Evolutionary conservation across 139 green algal genomes (phyloP).

Genomic region (Gonium pectorale): DNA sequence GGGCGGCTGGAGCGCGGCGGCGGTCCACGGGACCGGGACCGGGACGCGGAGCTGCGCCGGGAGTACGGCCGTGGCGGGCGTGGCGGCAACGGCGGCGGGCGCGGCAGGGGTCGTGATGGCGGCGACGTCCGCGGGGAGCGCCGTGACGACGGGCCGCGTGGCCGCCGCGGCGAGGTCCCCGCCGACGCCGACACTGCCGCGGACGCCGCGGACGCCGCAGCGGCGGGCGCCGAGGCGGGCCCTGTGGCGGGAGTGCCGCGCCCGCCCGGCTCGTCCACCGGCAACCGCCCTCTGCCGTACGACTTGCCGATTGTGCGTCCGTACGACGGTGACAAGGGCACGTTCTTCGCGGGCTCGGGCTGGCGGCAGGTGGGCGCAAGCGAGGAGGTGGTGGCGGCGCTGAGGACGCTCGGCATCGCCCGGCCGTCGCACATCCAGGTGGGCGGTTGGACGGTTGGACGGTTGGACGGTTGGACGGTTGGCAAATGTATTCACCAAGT

Average conservation of each 20-base stretch:
- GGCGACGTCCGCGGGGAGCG: background rate
- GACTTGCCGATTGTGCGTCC: constrained; percentile 31
- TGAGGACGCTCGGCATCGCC: constrained; percentile 69
- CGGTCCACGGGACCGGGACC: too few species aligned
- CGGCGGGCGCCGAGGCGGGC: too few species aligned
- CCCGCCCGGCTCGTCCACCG: background rate
- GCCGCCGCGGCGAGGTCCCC: background rate
- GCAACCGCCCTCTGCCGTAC: constrained; percentile 30
- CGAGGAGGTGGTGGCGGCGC: constrained; percentile 62
- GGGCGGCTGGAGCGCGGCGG: too few species aligned
- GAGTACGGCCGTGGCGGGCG: background rate
- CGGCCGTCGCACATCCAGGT: constrained; percentile 85
- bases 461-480: too few species aligned
- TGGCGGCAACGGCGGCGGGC: background rate
- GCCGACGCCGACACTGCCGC: background rate
- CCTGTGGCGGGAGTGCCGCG: background rate
- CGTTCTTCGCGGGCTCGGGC: constrained; percentile 71
- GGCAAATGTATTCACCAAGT: too few species aligned
- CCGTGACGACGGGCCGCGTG: background rate
- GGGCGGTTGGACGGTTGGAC: background rate
- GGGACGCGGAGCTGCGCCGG: too few species aligned
- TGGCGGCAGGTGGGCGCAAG: constrained; percentile 57
- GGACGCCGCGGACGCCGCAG: background rate
- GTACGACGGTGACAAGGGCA: constrained; percentile 47
- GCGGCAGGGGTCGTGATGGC: background rate